These are phyloP conservation scores for Centrapalus pauciflorus DNA, from an alignment of 129 eudicot species.

Conservation along the genomic window DNA sequence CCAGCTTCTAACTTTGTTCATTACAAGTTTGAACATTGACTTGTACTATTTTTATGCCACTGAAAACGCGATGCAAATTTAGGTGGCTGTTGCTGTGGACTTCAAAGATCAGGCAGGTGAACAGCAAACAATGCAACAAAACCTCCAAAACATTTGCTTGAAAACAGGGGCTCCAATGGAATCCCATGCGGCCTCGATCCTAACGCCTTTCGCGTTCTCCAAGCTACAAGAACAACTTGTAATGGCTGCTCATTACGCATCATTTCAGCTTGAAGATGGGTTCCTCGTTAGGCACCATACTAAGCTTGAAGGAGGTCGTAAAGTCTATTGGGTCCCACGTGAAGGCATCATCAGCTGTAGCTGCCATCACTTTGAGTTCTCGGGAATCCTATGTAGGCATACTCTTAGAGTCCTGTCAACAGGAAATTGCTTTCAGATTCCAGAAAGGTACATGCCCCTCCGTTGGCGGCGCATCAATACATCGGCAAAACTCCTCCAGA, in stretches of 20 bases:
- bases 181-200: slow-evolving; percentile 82
- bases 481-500: slow-evolving; percentile 43
- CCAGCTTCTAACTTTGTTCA: not conserved
- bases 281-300: slow-evolving; percentile 92
- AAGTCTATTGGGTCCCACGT: slow-evolving; percentile 84
- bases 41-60: not conserved
- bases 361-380: slow-evolving; percentile 91
- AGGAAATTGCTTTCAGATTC: slow-evolving; percentile 93
- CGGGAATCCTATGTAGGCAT: slow-evolving; percentile 94
- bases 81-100: slow-evolving; percentile 95
- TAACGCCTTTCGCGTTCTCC: slow-evolving; percentile 90
- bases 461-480: slow-evolving; percentile 76
- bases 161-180: slow-evolving; percentile 99
- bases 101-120: slow-evolving; percentile 96
- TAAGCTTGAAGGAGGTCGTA: slow-evolving; percentile 83
- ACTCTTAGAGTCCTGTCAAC: slow-evolving; percentile 89
- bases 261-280: slow-evolving; percentile 84
- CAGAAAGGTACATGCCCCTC: slow-evolving; percentile 82
- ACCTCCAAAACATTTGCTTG: slow-evolving; percentile 86
- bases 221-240: slow-evolving; percentile 98
- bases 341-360: slow-evolving; percentile 85
- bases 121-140: slow-evolving; percentile 98
- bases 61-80: slow-evolving; percentile 15
- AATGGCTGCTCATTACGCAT: slow-evolving; percentile 95
- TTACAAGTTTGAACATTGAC: not conserved